Evolutionary conservation across 148 eudicot species (phyloP), one percentile per base, ranked within the genome.

Genomic region (Arbutus unedo): DNA sequence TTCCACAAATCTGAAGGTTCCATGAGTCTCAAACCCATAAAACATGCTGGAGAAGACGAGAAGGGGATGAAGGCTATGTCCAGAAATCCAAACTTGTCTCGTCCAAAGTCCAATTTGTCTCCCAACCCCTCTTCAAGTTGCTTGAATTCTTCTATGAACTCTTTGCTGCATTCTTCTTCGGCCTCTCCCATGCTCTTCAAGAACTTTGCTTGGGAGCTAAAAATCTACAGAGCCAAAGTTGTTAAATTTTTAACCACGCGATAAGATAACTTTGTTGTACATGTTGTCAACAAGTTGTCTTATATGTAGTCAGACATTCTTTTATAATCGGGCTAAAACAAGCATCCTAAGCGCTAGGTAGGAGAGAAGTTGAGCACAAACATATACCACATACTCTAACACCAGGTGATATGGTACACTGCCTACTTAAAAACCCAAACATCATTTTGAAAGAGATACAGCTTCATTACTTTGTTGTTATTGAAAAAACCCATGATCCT

Each of bases 101-200:
- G 51, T 72, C 50, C 76, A 6, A 72, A 18, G 50, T 72, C 43
- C 13, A 44, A 43, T 72, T 72, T 44, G 54, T 74, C 54, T 47
- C 55, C 55, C 55, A 74, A 9, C 0, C 8, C 77, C 55, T 48
- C 77, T 47, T 74, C 77, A 19, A 74, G 77, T 48, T 74, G 53
- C 77, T 74, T 74, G 41, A 74, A 74, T 31, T 74, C 77, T 74
- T 25, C 77, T 45, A 74, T 74, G 9, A 47, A 74, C n/a, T 74
- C 54, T n/a, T 74, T 47, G 15, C 18, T 18, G 54, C 31, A n/a
- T 74, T 74, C 77, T 74, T 74, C 55, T 21, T 47, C 38, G 16
- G 77, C 51, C 8, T 74, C 77, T 8, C 77, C 77, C 23, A 45
- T 48, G 77, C 77, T 48, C 77, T 74, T 74, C 54, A 74, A 48